Base-by-base conservation (phyloP, 164 flowering plant species). In the Stephania japonica region DNA sequence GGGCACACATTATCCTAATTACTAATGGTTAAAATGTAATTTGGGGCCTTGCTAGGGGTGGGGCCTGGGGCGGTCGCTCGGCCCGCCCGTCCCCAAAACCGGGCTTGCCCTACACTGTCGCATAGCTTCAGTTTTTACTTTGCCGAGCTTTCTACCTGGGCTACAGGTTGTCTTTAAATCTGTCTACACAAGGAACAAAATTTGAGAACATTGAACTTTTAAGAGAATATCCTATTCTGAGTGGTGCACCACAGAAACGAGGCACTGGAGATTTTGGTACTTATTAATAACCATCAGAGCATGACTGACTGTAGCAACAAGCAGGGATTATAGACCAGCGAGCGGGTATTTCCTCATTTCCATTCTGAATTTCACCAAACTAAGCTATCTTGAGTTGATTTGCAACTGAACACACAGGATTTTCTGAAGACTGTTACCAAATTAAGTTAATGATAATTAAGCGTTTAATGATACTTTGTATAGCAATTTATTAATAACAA, bases 131-230 rank as follows among this genome's bases (percentile, higher is more conserved):
- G 14, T 53, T 32, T 32, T 4, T 32, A 32, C 38, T 32, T 2
- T 32, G 4, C 38, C 38, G 38, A 32, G 38, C 38, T 32, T 32
- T 32, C 38, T 32, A 4, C 2, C 38, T 32, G 4, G 38, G 38
- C 38, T 32, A 32, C 38, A 32, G 38, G 38, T 32, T 32, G 38
- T 32, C 38, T 72, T 81, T 74, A 78, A 90, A 90, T 23, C 18
- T 53, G 56, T 25, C 0, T 18, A 24, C 7, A 72, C 84, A 86
- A 21, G 91, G 90, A 70, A 67, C 83, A 75, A 90, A 90, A 73
- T 83, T 80, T 47, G 86, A 83, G 73, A 90, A 85, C 67, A 89
- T 82, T 16, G 96, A 93, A 78, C 96, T 90, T 68, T 89, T 90
- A 59, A 90, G 80, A 64, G 90, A 81, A 59, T 85, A 84, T 27